These are phyloP conservation scores for Lasiodiplodia citricola DNA, from an alignment of 2,329 filamentous ascomycete species.

Conservation along the genomic window DNA sequence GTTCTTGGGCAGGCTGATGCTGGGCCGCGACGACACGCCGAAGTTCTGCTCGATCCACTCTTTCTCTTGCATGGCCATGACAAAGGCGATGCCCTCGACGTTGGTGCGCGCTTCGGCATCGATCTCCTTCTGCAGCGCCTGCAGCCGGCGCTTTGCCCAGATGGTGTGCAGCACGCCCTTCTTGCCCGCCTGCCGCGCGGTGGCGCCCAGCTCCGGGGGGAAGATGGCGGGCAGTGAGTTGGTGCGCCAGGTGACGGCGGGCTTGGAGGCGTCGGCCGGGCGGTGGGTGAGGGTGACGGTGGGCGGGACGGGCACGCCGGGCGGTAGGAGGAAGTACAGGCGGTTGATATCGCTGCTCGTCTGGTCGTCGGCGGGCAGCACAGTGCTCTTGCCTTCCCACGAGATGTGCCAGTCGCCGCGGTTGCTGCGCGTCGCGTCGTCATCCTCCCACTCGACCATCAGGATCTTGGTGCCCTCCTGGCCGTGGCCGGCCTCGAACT, in stretches of 20 bases:
- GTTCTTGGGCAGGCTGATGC: slow-evolving; percentile 40
- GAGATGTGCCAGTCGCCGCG: slow-evolving; percentile 74
- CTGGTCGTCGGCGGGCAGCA: slow-evolving; percentile 69
- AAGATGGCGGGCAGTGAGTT: slow-evolving; percentile 89
- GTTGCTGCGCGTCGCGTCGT: slow-evolving; percentile 54
- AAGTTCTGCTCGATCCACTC: slow-evolving; percentile 87
- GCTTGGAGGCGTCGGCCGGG: slow-evolving; percentile 50
- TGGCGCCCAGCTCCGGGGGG: slow-evolving; percentile 73
- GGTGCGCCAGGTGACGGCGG: slow-evolving; percentile 61
- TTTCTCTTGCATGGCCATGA: slow-evolving; percentile 83
- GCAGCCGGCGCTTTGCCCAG: slow-evolving; percentile 84
- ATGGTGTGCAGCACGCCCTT: slow-evolving; percentile 87
- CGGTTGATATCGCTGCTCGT: slow-evolving; percentile 59
- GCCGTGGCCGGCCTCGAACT: slow-evolving; percentile 77
- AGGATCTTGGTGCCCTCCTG: slow-evolving; percentile 89
- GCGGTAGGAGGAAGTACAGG: slow-evolving; percentile 81
- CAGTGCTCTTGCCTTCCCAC: slow-evolving; percentile 80
- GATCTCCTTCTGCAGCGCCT: slow-evolving; percentile 78
- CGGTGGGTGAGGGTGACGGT: slow-evolving; percentile 69
- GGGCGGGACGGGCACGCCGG: slow-evolving; percentile 72
- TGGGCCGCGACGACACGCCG: slow-evolving; percentile 59
- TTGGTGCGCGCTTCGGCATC: slow-evolving; percentile 73
- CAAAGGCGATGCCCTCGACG: slow-evolving; percentile 78
- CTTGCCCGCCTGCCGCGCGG: slow-evolving; percentile 69
- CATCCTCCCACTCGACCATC: slow-evolving; percentile 89